Percentiles rank a stretch among this genome's conserved stretches.
phyloP scores from a whole-genome alignment of 2,329 filamentous ascomycete species.

The Scedosporium dehoogii region DNA sequence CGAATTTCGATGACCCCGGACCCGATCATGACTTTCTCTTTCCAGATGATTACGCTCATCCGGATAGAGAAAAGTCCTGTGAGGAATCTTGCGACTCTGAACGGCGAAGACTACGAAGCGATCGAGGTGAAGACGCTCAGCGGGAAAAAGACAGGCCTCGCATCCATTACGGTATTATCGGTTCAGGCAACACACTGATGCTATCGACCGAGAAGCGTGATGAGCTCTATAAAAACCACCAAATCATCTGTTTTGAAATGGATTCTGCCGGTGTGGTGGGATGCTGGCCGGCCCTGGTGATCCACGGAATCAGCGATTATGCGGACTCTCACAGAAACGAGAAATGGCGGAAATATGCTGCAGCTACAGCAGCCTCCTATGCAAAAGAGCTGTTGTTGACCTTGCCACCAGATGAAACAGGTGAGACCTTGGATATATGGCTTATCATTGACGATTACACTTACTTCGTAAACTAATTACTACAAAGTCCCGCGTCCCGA shows the following conservation, averaged over 20 bases:
- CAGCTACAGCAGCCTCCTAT: slow-evolving; percentile 13
- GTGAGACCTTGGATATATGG: slow-evolving; percentile 7
- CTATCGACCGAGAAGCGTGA: not conserved
- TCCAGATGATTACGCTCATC: not conserved
- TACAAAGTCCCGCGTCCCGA: not conserved
- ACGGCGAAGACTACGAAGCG: not conserved
- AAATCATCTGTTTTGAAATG: slow-evolving; percentile 14
- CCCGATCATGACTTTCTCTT: not conserved
- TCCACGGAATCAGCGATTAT: slow-evolving; percentile 21
- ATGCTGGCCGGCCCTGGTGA: slow-evolving; percentile 14
- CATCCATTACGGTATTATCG: too few relatives aligned
- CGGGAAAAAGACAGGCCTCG: not conserved
- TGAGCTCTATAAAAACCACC: not conserved
- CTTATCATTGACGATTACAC: not conserved
- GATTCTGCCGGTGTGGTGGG: slow-evolving; percentile 14
- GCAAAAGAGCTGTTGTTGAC: slow-evolving; percentile 2
- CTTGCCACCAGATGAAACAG: not conserved
- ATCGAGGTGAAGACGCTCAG: not conserved
- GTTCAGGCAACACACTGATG: too few relatives aligned
- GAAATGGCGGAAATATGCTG: slow-evolving; percentile 14
- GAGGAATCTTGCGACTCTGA: not conserved
- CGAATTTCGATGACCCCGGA: not conserved
- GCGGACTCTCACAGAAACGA: slow-evolving; percentile 17
- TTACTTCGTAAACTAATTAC: not conserved
- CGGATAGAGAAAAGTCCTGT: not conserved